Base-by-base conservation (phyloP, 352 stramenopile genomes). In the Pythium scleroteichum region DNA sequence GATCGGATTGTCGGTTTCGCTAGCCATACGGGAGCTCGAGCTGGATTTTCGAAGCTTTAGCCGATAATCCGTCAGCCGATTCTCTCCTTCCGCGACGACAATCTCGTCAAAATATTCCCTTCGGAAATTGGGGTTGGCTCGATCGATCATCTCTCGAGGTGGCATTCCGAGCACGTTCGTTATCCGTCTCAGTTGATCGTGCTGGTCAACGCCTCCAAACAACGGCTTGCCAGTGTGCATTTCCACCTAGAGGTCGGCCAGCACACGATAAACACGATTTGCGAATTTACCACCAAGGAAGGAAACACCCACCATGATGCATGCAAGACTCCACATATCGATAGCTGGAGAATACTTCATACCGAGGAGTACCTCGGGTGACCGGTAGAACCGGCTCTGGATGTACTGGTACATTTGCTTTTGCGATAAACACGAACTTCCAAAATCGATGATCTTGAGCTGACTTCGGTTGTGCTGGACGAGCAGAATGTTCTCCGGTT, bases 371-470 rank as follows among this genome's bases (percentile, higher is more conserved):
- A 97, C 90, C 59, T 98, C 92, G 0, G 90, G 90, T 0, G 90
- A 90, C 4, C 93, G 90, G 78, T 99, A 99, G 68, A 99, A 99
- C 27, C 96, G 90, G 69, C 90, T 98, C 76, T 99, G 97, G 66
- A 99, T 99, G 72, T 99, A 99, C 27, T 96, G 94, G 69, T 98
- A 98, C 76, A 98, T 92, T 68, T 91, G 82, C 62, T 98, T 98
- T 50, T 96, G 88, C 4, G 87, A 92, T 32, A 95, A 79, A 73
- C 97, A 99, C 1, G 94, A 98, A 58, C 90, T 98, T 42, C 97
- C 98, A 82, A 99, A 99, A 76, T 99, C 98, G 68, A 99, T 99
- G 4, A 99, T 79, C 77, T 99, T 99, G 52, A 99, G 89, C 19
- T 91, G 95, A 68, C 90, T 98, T 42, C 96, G 92, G 22, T 95